These are phyloP conservation scores for Coix lacrymajobi DNA, from an alignment of 176 grass and related monocot genomes.

Conservation along the genomic window DNA sequence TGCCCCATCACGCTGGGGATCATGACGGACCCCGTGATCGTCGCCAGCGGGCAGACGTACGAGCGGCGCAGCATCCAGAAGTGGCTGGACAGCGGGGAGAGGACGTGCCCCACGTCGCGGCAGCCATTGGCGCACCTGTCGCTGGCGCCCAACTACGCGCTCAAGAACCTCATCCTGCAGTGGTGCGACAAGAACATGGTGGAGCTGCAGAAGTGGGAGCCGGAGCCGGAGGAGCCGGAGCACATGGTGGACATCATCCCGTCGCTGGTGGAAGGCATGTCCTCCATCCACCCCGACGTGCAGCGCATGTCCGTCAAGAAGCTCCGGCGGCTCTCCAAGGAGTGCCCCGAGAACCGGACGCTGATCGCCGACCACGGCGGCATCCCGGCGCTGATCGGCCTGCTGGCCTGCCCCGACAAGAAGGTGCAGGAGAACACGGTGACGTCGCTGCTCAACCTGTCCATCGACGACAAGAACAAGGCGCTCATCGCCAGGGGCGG, in stretches of 20 bases:
- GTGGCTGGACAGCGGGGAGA: constrained; percentile 59
- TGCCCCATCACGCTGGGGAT: constrained; percentile 68
- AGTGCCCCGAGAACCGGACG: constrained; percentile 50
- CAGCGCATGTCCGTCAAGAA: constrained; percentile 60
- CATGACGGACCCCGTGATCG: constrained; percentile 69
- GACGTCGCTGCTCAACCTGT: constrained; percentile 64
- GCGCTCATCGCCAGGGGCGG: constrained; percentile 42
- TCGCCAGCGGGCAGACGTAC: constrained; percentile 62
- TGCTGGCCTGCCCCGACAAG: constrained; percentile 48
- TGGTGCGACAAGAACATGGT: constrained; percentile 79
- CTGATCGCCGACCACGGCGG: constrained; percentile 42
- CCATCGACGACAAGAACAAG: constrained; percentile 68
- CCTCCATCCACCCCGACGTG: constrained; percentile 63
- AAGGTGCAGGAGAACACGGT: constrained; percentile 69
- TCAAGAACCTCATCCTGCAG: constrained; percentile 59
- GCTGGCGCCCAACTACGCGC: constrained; percentile 66
- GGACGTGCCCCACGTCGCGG: constrained; percentile 59
- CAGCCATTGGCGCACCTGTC: constrained; percentile 45
- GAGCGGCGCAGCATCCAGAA: constrained; percentile 66
- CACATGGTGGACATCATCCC: constrained; percentile 22
- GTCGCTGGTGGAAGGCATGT: constrained; percentile 47
- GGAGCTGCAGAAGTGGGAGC: constrained; percentile 58
- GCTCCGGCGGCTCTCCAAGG: constrained; percentile 64
- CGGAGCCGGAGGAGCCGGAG: not conserved
- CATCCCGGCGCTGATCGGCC: constrained; percentile 45